Base-by-base conservation (phyloP, 768 basidiomycete genomes). In the Russula abietina region DNA sequence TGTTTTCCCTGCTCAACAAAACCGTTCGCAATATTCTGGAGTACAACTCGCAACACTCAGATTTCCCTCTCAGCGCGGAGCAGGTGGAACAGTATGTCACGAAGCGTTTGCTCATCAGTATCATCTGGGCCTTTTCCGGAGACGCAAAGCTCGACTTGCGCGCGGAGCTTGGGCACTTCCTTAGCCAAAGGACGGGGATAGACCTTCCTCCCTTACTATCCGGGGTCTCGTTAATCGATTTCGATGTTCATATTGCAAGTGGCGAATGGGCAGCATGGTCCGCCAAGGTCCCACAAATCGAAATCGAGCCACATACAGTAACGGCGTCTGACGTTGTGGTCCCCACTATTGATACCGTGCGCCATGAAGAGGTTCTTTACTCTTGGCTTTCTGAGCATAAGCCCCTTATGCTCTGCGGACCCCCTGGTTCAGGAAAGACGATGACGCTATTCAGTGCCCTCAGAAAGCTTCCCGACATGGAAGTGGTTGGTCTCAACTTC, bases 361-460 rank as follows among this genome's bases (percentile, higher is more conserved):
- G 97, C 49, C 97, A 99, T 73, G 97, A 99, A 73, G 96, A 98
- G 72, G 93, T 99, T 26, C 78, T 99, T 7, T 98, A 99, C 73
- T 98, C 96, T 0, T 98, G 97, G 97, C 79, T 99, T 7, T 93
- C 94, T 2, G 97, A 98, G 73, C 97, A 98, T 76, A 98, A 98
- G 70, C 97, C 97, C 22, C 82, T 99, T 59, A 91, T 99, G 85
- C 83, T 99, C 28, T 99, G 95, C 72, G 97, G 97, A 51, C 97
- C 97, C 70, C 97, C 97, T n/a, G 97, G 97, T 71, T 98, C 97
- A 24, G 97, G 97, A 26, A 99, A 99, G 78, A 99, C 97, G 8
- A 99, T 99, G 97, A 98, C 97, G 0, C 79, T 99, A 22, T 98
- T 99, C 78, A 97, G 93, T 69, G 97, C 97, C 11, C 82, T 99